A percentile compares a stretch with the other conserved stretches of the same genome.
Conservation (phyloP, 306 rosid species). For the Pueraria montana region DNA sequence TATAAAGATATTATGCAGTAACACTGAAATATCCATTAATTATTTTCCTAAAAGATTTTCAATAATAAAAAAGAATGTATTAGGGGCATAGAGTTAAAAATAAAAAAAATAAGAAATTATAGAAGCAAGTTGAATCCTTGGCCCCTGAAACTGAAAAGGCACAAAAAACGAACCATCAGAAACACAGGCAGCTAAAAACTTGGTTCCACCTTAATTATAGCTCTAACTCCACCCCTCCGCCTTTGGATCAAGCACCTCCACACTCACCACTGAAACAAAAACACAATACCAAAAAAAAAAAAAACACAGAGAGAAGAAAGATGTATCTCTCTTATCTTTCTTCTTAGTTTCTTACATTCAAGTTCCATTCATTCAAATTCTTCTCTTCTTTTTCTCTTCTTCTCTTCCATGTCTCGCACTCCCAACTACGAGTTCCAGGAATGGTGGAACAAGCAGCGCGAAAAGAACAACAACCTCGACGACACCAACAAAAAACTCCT, state of each 20-base stretch:
- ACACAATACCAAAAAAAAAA: neutral
- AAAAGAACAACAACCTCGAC: constrained; percentile 46
- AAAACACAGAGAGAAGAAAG: neutral
- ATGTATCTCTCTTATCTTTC: constrained; percentile 32
- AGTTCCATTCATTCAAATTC: constrained; percentile 1
- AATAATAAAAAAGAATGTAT: neutral
- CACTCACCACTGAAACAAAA: neutral
- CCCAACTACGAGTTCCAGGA: constrained; percentile 93
- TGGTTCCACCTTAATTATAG: constrained; percentile 46
- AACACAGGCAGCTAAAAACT: constrained; percentile 49
- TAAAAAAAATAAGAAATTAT: no score
- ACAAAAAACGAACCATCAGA: no score
- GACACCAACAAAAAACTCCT: constrained; percentile 23
- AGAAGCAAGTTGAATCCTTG: neutral
- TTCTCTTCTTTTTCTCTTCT: neutral
- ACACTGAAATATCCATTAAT: no score
- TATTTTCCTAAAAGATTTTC: neutral
- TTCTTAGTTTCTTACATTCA: neutral
- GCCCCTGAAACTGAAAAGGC: neutral
- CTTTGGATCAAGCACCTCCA: constrained; percentile 43
- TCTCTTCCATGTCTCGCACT: constrained; percentile 71
- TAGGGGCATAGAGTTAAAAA: no score
- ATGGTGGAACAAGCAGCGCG: constrained; percentile 99
- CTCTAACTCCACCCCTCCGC: neutral
- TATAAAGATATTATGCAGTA: no score